Base-by-base conservation (phyloP, 768 basidiomycete genomes). In the Dentipellis fragilis region DNA sequence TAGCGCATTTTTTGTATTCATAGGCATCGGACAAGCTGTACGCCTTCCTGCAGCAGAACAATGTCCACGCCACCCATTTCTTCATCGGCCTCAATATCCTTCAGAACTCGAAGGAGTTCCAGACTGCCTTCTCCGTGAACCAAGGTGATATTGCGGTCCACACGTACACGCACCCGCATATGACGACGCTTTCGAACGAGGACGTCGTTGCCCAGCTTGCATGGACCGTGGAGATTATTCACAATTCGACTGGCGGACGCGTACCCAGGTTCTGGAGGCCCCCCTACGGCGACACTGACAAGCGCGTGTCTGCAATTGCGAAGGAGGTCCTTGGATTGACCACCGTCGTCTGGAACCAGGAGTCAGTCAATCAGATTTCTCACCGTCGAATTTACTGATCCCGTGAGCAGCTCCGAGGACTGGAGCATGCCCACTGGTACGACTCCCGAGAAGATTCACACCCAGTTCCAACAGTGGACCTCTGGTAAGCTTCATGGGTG, bases 261-360 rank as follows among this genome's bases (percentile, higher is more conserved):
- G 64, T 83, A n/a, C 80, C 85, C 14, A 71, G 72, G 49, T 93
- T 76, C 74, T 96, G 93, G 93, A 73, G 91, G n/a, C 90, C 90
- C 1, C 91, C 91, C 8, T 92, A 80, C 65, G 90, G 89, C 36
- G 88, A 94, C 67, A 78, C 79, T 47, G 94, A 98, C 65, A 80
- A 78, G 68, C 80, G 94, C 49, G 89, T 95, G 35, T 75, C 80
- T 38, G 84, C 92, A 3, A 89, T 98, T 63, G 94, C 93, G 22
- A 75, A 79, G 65, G 83, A 90, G 66, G 85, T 93, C 35, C 93
- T 96, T 65, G 91, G 89, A 22, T 68, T 97, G 59, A 76, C 76
- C 19, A 87, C 89, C n/a, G 79, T 94, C 54, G 70, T 90, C 61
- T 97, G 94, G 94, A 74, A 76, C 61, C 64, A 72, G 36, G 76